Base-by-base conservation (phyloP, 495 filamentous ascomycete genomes). In the Penicillium robsamsonii region DNA sequence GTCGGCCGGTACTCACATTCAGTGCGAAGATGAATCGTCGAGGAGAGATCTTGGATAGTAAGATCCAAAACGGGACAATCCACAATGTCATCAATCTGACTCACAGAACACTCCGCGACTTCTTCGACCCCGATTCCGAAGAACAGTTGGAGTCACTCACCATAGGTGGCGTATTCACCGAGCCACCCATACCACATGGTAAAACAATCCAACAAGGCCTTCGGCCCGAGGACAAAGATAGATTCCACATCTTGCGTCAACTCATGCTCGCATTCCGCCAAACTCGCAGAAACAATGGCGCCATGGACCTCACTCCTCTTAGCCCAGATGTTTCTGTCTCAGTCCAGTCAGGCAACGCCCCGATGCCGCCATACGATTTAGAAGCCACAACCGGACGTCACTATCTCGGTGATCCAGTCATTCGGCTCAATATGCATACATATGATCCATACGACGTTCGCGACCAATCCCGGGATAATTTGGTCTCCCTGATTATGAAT, bases 1-100 rank as follows among this genome's bases (percentile, higher is more conserved):
- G 83, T 37, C 79, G 86, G 24, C 87, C 88, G 0, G 87, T 84
- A 24, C 71, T 97, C 49, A 96, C 92, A 1, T 91, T 97, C 69
- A 94, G 89, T 60, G 84, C 87, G 4, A 85, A 81, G 51, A 72
- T 97, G 46, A 78, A 84, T 61, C 71, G 77, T 17, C 71, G 81
- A 4, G 94, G 91, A 10, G 72, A 85, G 6, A 70, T 95, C 18
- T 60, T 92, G 9, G 87, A 93, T 3, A 77, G 71, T 13, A 85
- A 83, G n/a, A 79, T 97, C 37, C 75, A 79, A 4, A 84, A 88
- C n/a, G 90, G 88, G 3, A 81, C 74, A 2, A 70, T 93, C 10
- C 76, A 77, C 8, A 86, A 92, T 46, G 89, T 97, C n/a, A 73
- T 87, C 20, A 84, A 82, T 55, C 68, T 96, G 41, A 93, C 90